A percentile compares a stretch with the other conserved stretches of the same genome.
These are phyloP conservation scores for Kazachstania psychrophila DNA, from an alignment of 805 yeast species.

Conservation along the genomic window DNA sequence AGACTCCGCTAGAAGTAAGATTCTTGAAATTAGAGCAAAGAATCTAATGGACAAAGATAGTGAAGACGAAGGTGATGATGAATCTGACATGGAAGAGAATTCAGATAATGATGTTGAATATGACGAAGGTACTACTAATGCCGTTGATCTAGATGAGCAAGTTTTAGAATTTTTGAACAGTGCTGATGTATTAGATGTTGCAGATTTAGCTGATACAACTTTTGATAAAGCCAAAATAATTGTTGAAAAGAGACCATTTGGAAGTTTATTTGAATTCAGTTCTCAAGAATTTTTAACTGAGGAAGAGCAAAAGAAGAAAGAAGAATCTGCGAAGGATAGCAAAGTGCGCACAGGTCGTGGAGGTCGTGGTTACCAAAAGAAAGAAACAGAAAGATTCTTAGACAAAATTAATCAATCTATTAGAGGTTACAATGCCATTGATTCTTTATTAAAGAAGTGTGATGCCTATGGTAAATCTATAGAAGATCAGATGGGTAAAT, in stretches of 20 bases:
- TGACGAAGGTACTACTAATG: conserved; percentile 18
- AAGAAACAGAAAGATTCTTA: conserved; percentile 65
- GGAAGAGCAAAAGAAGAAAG: conserved; percentile 22
- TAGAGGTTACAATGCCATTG: conserved; percentile 89
- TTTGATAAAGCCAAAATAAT: conserved; percentile 57
- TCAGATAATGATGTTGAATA: conserved; percentile 31
- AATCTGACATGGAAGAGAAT: conserved; percentile 19
- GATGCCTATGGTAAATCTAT: conserved; percentile 66
- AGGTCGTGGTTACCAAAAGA: conserved; percentile 37
- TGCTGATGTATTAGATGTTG: conserved; percentile 64
- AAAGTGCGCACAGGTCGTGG: conserved; percentile 19
- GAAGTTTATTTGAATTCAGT: conserved; percentile 48
- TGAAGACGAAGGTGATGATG: conserved; percentile 20
- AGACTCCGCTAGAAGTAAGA: conserved; percentile 26
- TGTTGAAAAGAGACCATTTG: conserved; percentile 63
- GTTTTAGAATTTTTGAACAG: conserved; percentile 70
- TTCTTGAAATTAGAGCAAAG: conserved; percentile 18
- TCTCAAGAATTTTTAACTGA: conserved; percentile 42
- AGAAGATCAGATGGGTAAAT: conserved; percentile 58
- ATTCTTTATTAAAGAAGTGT: conserved; percentile 79
- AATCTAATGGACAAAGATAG: conserved; percentile 14
- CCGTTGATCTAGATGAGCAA: conserved; percentile 47
- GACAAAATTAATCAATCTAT: conserved; percentile 62
- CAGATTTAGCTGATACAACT: conserved; percentile 68
- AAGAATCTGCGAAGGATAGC: conserved; percentile 20